Conservation (phyloP, 306 rosid species). For the Vigna radiata region DNA sequence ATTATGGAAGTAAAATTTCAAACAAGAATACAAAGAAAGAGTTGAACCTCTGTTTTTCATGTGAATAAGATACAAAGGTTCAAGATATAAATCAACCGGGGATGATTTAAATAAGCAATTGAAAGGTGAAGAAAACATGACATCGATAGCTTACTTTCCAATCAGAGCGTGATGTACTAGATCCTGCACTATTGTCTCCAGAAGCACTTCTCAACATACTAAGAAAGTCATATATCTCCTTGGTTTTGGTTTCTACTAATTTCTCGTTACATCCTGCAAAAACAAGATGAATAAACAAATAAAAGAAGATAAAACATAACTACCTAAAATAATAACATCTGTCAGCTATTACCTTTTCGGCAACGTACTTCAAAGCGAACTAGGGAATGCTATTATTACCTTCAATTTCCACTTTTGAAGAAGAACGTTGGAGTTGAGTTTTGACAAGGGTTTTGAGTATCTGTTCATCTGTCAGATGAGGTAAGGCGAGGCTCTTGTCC, state of each 20-base stretch:
- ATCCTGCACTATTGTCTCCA: slow-evolving; percentile 41
- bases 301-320: neutral
- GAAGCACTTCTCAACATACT: slow-evolving; percentile 89
- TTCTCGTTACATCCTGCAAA: slow-evolving; percentile 60
- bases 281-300: slow-evolving; percentile 15
- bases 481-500: slow-evolving; percentile 73
- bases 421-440: slow-evolving; percentile 62
- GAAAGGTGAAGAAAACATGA: slow-evolving; percentile 25
- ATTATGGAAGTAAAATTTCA: neutral
- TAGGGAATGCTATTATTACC: slow-evolving; percentile 54
- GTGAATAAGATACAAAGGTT: neutral
- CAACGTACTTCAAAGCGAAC: slow-evolving; percentile 29
- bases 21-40: neutral
- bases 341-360: neutral
- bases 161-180: slow-evolving; percentile 57
- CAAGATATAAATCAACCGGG: neutral
- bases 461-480: slow-evolving; percentile 65
- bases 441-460: slow-evolving; percentile 66
- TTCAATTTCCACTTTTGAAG: slow-evolving; percentile 50
- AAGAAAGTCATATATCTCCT: slow-evolving; percentile 75
- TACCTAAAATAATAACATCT: slow-evolving; percentile 9
- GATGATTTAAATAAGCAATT: neutral
- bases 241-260: slow-evolving; percentile 63
- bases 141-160: slow-evolving; percentile 78
- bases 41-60: neutral